Conservation (phyloP, 345 rosid genomes). For the Excoecaria agallocha region DNA sequence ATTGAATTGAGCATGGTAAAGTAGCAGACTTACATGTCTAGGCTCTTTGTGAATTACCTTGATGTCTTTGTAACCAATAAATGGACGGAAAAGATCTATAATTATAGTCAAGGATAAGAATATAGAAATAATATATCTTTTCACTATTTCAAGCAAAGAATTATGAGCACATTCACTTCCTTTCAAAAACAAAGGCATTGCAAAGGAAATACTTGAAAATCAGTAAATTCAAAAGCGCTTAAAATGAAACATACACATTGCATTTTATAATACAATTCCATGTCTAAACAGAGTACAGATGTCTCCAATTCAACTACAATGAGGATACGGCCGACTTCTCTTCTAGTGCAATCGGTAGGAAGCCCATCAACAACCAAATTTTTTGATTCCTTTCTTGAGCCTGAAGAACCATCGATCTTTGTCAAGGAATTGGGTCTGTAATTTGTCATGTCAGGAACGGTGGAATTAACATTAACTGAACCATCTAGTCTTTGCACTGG, state of each 20-base stretch:
- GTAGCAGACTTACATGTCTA: constrained; percentile 42
- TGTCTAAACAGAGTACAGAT: not conserved
- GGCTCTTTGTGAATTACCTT: constrained; percentile 60
- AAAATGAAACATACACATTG: not conserved
- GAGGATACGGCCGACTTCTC: constrained; percentile 77
- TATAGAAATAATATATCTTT: not conserved
- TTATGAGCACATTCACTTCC: not conserved
- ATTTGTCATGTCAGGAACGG: constrained; percentile 27
- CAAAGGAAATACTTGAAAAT: not conserved
- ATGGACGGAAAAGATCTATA: constrained; percentile 59
- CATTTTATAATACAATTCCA: not conserved
- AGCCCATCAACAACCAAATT: constrained; percentile 57
- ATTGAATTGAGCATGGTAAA: constrained; percentile 1
- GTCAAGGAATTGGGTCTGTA: constrained; percentile 35
- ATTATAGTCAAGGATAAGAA: constrained; percentile 28
- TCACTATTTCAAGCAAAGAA: constrained; percentile 4
- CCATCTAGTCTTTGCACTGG: constrained; percentile 33
- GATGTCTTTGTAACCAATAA: constrained; percentile 57
- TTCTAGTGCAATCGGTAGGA: constrained; percentile 57
- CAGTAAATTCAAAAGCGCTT: not conserved
- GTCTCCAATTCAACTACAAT: not conserved
- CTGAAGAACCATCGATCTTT: constrained; percentile 24
- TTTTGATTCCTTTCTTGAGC: constrained; percentile 35
- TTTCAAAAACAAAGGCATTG: not conserved
- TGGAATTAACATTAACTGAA: constrained; percentile 16